phyloP scores from a whole-genome alignment of 2,329 filamentous ascomycete genomes.

The Bipolaris zeicola region DNA sequence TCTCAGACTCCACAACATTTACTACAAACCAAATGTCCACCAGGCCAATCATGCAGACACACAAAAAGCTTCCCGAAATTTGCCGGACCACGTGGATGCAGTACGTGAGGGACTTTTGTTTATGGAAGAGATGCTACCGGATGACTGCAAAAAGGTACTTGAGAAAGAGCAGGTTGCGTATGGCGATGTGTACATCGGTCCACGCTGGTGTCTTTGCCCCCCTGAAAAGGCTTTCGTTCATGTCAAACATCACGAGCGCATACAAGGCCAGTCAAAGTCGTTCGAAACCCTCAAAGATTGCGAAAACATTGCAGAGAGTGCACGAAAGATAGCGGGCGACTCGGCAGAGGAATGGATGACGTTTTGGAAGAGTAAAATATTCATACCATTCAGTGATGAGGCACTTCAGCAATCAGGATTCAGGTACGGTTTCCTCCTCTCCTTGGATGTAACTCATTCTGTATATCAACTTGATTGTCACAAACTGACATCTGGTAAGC shows the following conservation, averaged over 20 bases:
- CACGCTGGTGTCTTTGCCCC: not conserved
- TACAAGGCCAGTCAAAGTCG: not conserved
- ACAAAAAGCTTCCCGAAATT: not conserved
- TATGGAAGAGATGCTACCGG: conserved; percentile 2
- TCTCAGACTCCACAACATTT: not conserved
- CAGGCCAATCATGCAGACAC: not conserved
- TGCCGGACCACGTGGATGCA: conserved; percentile 9
- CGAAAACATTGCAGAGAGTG: conserved; percentile 1
- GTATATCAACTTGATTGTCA: not conserved
- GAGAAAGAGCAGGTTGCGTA: not conserved
- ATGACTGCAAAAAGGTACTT: not conserved
- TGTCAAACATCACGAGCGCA: not conserved
- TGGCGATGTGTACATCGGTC: not conserved
- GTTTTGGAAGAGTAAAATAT: conserved; percentile 6
- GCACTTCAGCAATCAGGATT: conserved; percentile 1
- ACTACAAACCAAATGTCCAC: conserved; percentile 6
- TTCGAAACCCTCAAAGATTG: not conserved
- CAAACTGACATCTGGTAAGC: conserved; percentile 2
- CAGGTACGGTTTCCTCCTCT: conserved; percentile 1
- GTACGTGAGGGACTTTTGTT: conserved; percentile 11
- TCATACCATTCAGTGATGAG: conserved; percentile 1
- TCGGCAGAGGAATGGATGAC: conserved; percentile 1
- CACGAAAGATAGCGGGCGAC: not conserved
- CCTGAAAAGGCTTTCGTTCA: not conserved
- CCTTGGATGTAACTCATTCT: not conserved